phyloP scores from a whole-genome alignment of 805 yeast genomes.

The Starmerella tilneyi region DNA sequence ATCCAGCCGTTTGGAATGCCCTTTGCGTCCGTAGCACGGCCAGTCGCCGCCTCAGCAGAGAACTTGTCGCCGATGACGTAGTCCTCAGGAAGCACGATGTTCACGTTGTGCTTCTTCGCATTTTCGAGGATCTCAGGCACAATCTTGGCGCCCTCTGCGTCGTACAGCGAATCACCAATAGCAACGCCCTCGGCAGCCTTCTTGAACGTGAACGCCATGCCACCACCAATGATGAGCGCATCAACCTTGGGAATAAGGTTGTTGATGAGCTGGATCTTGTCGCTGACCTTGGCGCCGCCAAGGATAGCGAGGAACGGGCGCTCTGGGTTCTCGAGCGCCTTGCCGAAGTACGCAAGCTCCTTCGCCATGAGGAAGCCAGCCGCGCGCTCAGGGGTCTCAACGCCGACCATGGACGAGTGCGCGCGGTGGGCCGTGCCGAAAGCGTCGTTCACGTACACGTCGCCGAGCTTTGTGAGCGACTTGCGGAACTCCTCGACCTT shows the following conservation, averaged over 20 bases:
- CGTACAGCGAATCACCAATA: conserved; percentile 88
- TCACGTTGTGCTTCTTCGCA: conserved; percentile 93
- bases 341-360: conserved; percentile 94
- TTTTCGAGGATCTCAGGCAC: conserved; percentile 86
- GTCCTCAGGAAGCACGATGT: conserved; percentile 89
- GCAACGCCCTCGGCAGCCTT: conserved; percentile 75
- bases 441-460: conserved; percentile 93
- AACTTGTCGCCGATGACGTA: conserved; percentile 92
- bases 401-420: conserved; percentile 98
- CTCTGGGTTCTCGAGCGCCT: conserved; percentile 94
- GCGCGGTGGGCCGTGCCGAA: conserved; percentile 99
- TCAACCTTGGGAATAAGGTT: conserved; percentile 88
- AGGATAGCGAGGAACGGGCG: conserved; percentile 98
- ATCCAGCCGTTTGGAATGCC: conserved; percentile 94
- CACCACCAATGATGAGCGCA: conserved; percentile 93
- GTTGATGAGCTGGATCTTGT: conserved; percentile 96
- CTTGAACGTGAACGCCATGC: conserved; percentile 99
- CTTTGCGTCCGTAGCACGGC: conserved; percentile 72
- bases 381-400: conserved; percentile 90
- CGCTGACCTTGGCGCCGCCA: conserved; percentile 99
- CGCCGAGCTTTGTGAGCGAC: conserved; percentile 85
- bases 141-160: conserved; percentile 88
- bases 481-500: conserved; percentile 80
- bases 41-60: conserved; percentile 79
- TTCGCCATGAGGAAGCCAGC: conserved; percentile 97